Evolutionary conservation across 768 basidiomycete genomes (phyloP).

Genomic region (Termitomyces sp.): DNA sequence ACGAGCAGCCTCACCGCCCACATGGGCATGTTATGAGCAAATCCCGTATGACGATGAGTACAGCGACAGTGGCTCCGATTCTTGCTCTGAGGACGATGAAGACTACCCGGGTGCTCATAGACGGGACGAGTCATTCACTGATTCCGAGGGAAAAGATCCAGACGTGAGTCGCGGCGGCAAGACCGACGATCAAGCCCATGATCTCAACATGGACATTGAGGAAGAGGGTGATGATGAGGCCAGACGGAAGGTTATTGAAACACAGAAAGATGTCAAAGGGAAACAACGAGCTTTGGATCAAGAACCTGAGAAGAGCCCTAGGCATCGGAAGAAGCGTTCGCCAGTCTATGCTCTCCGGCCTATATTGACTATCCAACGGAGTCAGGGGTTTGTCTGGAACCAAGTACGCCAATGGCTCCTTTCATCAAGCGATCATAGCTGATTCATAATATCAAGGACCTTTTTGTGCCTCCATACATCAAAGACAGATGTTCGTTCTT

Average conservation of each 20-base stretch:
- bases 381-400: slow-evolving; percentile 90
- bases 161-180: slow-evolving; percentile 21
- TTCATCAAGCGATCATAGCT: slow-evolving; percentile 1
- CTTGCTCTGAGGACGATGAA: slow-evolving; percentile 73
- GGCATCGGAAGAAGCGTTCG: slow-evolving; percentile 50
- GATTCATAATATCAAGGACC: slow-evolving; percentile 44
- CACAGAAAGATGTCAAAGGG: slow-evolving; percentile 65
- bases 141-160: slow-evolving; percentile 33
- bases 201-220: slow-evolving; percentile 57
- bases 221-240: slow-evolving; percentile 31
- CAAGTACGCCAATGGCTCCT: slow-evolving; percentile 49
- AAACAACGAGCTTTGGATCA: slow-evolving; percentile 77
- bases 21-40: slow-evolving; percentile 90
- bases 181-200: slow-evolving; percentile 25
- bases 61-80: slow-evolving; percentile 54
- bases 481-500: slow-evolving; percentile 79
- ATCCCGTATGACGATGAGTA: slow-evolving; percentile 67
- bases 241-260: slow-evolving; percentile 31
- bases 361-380: slow-evolving; percentile 81
- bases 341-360: slow-evolving; percentile 65
- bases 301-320: slow-evolving; percentile 45
- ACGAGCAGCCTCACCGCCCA: slow-evolving; percentile 77
- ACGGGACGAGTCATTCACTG: slow-evolving; percentile 12
- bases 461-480: slow-evolving; percentile 85
- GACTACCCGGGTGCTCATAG: slow-evolving; percentile 38